These are phyloP conservation scores for Metschnikowia similis DNA, from an alignment of 805 yeast genomes.

Conservation along the genomic window DNA sequence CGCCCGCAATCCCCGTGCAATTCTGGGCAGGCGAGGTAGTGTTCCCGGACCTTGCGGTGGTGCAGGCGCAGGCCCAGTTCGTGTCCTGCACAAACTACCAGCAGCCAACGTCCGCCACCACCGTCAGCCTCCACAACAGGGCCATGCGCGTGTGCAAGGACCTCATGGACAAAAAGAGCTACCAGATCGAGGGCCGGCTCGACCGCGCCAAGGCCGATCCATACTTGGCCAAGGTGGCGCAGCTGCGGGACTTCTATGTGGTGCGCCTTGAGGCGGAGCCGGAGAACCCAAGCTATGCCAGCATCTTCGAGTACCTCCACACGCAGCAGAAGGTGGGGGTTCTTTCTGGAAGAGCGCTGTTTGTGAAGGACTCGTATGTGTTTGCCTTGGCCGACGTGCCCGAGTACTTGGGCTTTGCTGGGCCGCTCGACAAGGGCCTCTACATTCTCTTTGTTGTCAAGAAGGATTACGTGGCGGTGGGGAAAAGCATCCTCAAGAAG, in stretches of 20 bases:
- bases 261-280: slow-evolving; percentile 35
- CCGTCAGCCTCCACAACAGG: slow-evolving; percentile 20
- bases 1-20: slow-evolving; percentile 13
- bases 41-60: slow-evolving; percentile 48
- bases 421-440: slow-evolving; percentile 8
- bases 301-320: slow-evolving; percentile 42
- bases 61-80: slow-evolving; percentile 35
- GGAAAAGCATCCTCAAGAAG: slow-evolving; percentile 21
- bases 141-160: slow-evolving; percentile 26
- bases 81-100: slow-evolving; percentile 31
- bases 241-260: slow-evolving; percentile 51
- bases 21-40: slow-evolving; percentile 47
- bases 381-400: slow-evolving; percentile 32
- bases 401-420: slow-evolving; percentile 9
- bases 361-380: slow-evolving; percentile 63
- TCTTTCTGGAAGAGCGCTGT: slow-evolving; percentile 43
- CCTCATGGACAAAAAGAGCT: slow-evolving; percentile 23
- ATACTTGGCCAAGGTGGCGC: slow-evolving; percentile 47
- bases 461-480: slow-evolving; percentile 30
- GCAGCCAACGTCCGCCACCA: slow-evolving; percentile 16
- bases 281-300: slow-evolving; percentile 23
- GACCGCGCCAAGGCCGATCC: slow-evolving; percentile 49
- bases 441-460: slow-evolving; percentile 35
- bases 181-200: slow-evolving; percentile 62
- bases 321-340: slow-evolving; percentile 55